Evolutionary conservation across 2,329 filamentous ascomycete species (phyloP).

Genomic region (Colletotrichum scovillei): DNA sequence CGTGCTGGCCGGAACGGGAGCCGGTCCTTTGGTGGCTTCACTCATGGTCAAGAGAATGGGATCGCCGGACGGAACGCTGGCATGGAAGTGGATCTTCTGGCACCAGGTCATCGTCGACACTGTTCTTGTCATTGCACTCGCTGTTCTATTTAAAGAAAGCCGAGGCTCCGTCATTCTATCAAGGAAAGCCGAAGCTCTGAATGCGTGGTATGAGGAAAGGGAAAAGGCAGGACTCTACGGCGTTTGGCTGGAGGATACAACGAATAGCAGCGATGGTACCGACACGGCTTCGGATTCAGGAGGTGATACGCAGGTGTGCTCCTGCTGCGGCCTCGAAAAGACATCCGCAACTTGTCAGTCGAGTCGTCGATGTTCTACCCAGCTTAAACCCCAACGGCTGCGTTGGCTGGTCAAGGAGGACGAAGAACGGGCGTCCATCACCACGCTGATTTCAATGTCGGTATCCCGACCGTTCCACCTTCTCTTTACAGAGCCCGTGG

Average conservation of each 20-base stretch:
- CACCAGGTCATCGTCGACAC: constrained; percentile 80
- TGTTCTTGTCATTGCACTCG: constrained; percentile 71
- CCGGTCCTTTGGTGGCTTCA: constrained; percentile 79
- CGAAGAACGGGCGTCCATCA: constrained; percentile 77
- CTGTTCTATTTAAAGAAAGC: constrained; percentile 82
- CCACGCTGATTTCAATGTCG: constrained; percentile 78
- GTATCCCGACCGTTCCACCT: constrained; percentile 83
- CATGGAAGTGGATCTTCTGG: constrained; percentile 86
- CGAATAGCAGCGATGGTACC: constrained; percentile 11
- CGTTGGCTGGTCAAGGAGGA: constrained; percentile 85
- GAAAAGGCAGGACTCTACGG: constrained; percentile 73
- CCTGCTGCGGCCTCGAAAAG: constrained; percentile 15
- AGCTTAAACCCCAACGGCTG: constrained; percentile 58
- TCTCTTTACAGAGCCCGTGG: constrained; percentile 79
- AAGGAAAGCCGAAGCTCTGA: constrained; percentile 78
- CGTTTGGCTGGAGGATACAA: constrained; percentile 49
- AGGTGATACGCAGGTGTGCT: constrained; percentile 16
- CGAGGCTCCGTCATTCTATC: constrained; percentile 83
- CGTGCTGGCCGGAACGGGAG: constrained; percentile 82
- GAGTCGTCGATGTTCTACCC: constrained; percentile 11
- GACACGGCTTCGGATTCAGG: constrained; percentile 8
- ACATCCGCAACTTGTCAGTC: constrained; percentile 1
- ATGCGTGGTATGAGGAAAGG: constrained; percentile 81
- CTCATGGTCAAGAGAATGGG: constrained; percentile 73
- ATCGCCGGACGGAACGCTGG: constrained; percentile 44